Evolutionary conservation across 2,329 filamentous ascomycete genomes (phyloP), one percentile per base, ranked within the genome.

Genomic region (Alternaria novae-zelandiae): DNA sequence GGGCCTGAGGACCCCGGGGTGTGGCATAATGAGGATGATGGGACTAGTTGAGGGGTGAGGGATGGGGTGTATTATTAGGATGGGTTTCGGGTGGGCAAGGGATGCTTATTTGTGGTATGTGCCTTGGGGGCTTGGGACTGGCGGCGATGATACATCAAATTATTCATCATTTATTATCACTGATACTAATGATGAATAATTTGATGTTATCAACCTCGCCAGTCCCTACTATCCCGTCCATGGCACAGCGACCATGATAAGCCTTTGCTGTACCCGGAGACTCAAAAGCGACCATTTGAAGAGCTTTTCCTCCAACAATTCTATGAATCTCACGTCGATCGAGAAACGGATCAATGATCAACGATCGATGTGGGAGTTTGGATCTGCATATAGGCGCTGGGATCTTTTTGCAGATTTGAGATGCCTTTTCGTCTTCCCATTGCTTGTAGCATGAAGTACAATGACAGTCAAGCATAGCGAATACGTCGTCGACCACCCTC

Each of bases 11-110:
- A 72, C 41, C 55, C 68, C 6, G 72, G 63, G 21, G 73, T 74
- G 41, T 82, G 80, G 80, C 75, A 79, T 54, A 76, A 77, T 46
- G 77, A 79, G 50, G 78, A 75, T 4, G 79, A 49, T 32, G 54
- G 62, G 45, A 41, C 55, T 0, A 41, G 15, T 58, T 41, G 36
- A 55, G 44, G 60, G 46, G 26, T 3, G 25, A 65, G 76, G 28
- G 36, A 41, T 41, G n/a, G 5, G 5, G 45, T 63, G 59, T 54
- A 63, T 49, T 53, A 54, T 32, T 20, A 25, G 54, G 20, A 46
- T 51, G 20, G 28, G 49, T 56, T 41, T 53, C 30, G n/a, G 55
- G 56, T n/a, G 17, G 47, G 21, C 7, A n/a, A n/a, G 5, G 15
- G 32, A 0, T n/a, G 32, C 28, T 15, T n/a, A n/a, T 36, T 36